Evolutionary conservation across 2,329 filamentous ascomycete genomes (phyloP).

Genomic region (Aureobasidium pullulans): DNA sequence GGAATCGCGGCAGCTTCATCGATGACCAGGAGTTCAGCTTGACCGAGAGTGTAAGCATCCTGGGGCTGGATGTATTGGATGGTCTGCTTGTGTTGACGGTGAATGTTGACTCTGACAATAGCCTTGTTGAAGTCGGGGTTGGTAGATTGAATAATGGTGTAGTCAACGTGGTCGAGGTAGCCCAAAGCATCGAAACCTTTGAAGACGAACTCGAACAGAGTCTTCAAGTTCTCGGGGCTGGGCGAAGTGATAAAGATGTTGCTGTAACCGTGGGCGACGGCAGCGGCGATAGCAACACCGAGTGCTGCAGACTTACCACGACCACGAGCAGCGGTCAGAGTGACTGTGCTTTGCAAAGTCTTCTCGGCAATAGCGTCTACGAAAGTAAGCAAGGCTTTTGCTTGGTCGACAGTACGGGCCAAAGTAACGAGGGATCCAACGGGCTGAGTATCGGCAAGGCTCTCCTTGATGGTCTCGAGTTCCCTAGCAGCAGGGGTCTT

Average conservation of each 20-base stretch:
- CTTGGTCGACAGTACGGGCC: conserved; percentile 88
- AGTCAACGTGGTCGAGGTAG: conserved; percentile 92
- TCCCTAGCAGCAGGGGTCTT: conserved; percentile 64
- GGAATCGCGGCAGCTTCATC: conserved; percentile 97
- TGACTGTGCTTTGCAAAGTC: conserved; percentile 86
- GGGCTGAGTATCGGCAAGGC: conserved; percentile 74
- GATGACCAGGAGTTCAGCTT: conserved; percentile 91
- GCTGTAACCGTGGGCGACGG: conserved; percentile 92
- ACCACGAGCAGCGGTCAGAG: conserved; percentile 86
- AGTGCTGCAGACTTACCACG: conserved; percentile 95
- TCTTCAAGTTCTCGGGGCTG: conserved; percentile 97
- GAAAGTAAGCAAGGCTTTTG: conserved; percentile 93
- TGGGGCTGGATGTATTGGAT: conserved; percentile 98
- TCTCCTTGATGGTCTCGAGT: conserved; percentile 80
- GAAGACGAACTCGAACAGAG: conserved; percentile 95
- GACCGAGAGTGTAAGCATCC: conserved; percentile 88
- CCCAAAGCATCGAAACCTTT: conserved; percentile 93
- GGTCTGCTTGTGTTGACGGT: conserved; percentile 89
- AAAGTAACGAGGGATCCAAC: conserved; percentile 77
- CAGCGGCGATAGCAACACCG: conserved; percentile 87
- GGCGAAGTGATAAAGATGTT: conserved; percentile 99
- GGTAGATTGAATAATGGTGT: conserved; percentile 95
- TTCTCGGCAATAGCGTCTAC: conserved; percentile 96
- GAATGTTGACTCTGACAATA: conserved; percentile 92
- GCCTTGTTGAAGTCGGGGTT: conserved; percentile 99